Conservation (phyloP, 129 eudicot species). For the Escallonia rubra region DNA sequence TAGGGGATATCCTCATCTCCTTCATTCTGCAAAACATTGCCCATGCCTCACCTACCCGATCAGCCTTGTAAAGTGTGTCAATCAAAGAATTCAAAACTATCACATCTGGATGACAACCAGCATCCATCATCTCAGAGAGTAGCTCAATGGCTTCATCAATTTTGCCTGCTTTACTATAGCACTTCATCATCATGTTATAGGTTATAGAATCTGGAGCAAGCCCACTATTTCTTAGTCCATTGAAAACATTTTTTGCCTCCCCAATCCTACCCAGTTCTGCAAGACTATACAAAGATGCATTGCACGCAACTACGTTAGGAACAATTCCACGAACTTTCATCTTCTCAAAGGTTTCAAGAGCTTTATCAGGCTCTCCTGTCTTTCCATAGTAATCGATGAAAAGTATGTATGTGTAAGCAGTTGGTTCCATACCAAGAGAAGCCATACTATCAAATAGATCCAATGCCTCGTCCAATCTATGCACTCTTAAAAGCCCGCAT, state of each 20-base stretch:
- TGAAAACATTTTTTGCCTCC: conserved; percentile 69
- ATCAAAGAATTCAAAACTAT: conserved; percentile 71
- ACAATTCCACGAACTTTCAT: conserved; percentile 84
- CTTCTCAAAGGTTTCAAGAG: conserved; percentile 71
- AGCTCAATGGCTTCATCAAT: conserved; percentile 67
- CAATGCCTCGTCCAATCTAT: conserved; percentile 60
- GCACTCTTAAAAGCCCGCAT: conserved; percentile 64
- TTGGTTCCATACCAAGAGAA: conserved; percentile 44
- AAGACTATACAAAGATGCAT: conserved; percentile 86
- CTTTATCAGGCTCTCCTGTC: conserved; percentile 67
- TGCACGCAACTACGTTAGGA: conserved; percentile 83
- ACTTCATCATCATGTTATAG: conserved; percentile 96
- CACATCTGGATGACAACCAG: conserved; percentile 75
- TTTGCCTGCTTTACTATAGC: conserved; percentile 71
- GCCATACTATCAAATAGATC: conserved; percentile 54
- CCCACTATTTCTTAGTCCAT: conserved; percentile 70
- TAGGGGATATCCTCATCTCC: conserved; percentile 66
- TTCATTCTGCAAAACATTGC: conserved; percentile 61
- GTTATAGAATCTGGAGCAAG: conserved; percentile 90
- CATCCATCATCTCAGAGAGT: conserved; percentile 66
- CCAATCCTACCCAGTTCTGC: conserved; percentile 69
- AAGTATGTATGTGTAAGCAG: conserved; percentile 75
- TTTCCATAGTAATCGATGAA: conserved; percentile 92
- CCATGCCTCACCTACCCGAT: conserved; percentile 89
- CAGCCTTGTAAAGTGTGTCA: conserved; percentile 78